Percentiles rank a stretch among this genome's conserved stretches.
Evolutionary conservation across 2,329 filamentous ascomycete genomes (phyloP).

Genomic region (Trichocomaceae sp.): DNA sequence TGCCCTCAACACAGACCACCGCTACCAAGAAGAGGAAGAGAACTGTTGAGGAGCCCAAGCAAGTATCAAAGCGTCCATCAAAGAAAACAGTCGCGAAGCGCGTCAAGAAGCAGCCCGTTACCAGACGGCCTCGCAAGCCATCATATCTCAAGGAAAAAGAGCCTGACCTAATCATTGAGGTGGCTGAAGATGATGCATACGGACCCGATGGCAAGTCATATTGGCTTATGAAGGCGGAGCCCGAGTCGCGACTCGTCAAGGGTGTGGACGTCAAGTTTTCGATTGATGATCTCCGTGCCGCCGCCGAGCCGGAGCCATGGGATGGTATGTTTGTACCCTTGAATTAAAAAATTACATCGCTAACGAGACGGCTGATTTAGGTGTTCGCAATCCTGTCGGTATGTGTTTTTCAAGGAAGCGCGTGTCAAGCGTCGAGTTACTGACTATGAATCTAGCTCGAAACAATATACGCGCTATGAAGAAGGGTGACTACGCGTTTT

Average conservation of each 20-base stretch:
- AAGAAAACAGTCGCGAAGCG: conserved; percentile 15
- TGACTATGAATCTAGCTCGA: conserved; percentile 48
- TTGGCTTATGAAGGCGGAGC: conserved; percentile 84
- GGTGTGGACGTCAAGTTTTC: conserved; percentile 87
- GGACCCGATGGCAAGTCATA: conserved; percentile 44
- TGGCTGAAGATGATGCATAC: conserved; percentile 14
- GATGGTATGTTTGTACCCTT: conserved; percentile 57
- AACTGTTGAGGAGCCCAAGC: conserved; percentile 18
- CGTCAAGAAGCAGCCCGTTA: conserved; percentile 15
- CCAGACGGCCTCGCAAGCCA: conserved; percentile 8
- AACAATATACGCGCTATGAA: conserved; percentile 93
- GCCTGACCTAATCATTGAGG: conserved; percentile 16
- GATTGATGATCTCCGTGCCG: conserved; percentile 76
- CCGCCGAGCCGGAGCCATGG: conserved; percentile 77
- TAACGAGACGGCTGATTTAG: conserved; percentile 24
- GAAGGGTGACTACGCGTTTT: conserved; percentile 85
- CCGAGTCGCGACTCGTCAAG: conserved; percentile 77
- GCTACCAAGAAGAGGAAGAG: conserved; percentile 16
- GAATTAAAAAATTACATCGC: conserved; percentile 3
- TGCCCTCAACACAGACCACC: neutral
- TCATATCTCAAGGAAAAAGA: conserved; percentile 9
- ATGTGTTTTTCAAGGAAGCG: conserved; percentile 16
- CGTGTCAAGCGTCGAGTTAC: neutral
- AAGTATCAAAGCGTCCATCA: conserved; percentile 16
- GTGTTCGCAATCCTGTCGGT: conserved; percentile 41